Percentiles rank a stretch among this genome's conserved stretches.
Conservation (phyloP, 73 alveolate genomes). For the Tetrahymena borealis region DNA sequence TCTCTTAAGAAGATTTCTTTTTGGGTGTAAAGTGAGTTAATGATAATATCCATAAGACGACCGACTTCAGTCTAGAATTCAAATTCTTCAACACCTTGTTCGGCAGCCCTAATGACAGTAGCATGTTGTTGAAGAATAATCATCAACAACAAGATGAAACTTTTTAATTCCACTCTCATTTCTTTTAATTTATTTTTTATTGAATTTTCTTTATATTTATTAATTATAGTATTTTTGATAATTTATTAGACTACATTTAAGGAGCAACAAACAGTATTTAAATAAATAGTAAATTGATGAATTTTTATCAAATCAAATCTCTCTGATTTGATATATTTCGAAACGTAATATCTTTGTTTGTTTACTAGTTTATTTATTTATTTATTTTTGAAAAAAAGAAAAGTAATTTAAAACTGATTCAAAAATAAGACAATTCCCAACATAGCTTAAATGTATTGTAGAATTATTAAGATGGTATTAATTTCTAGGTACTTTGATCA, state of each 20-base stretch:
- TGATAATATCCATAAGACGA: slow-evolving; percentile 97
- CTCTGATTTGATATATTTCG: no score
- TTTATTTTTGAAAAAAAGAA: not conserved
- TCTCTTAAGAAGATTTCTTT: slow-evolving; percentile 98
- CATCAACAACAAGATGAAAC: slow-evolving; percentile 1
- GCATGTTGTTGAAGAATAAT: not conserved
- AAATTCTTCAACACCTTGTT: slow-evolving; percentile 32
- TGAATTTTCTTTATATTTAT: not conserved
- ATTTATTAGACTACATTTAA: no score
- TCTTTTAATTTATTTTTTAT: not conserved
- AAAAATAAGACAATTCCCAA: no score
- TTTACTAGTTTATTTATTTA: not conserved
- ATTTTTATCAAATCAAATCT: no score
- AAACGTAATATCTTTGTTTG: not conserved
- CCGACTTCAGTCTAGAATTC: slow-evolving; percentile 97
- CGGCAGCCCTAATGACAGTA: slow-evolving; percentile 6
- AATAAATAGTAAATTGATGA: no score
- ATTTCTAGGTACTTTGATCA: no score
- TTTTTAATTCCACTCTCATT: not conserved
- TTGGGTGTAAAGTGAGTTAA: slow-evolving; percentile 95
- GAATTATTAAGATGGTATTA: no score
- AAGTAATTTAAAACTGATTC: no score
- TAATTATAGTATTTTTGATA: not conserved
- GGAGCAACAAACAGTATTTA: no score
- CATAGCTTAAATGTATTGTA: no score